Conservation (phyloP, 495 filamentous ascomycete genomes). For the Podospora australis region DNA sequence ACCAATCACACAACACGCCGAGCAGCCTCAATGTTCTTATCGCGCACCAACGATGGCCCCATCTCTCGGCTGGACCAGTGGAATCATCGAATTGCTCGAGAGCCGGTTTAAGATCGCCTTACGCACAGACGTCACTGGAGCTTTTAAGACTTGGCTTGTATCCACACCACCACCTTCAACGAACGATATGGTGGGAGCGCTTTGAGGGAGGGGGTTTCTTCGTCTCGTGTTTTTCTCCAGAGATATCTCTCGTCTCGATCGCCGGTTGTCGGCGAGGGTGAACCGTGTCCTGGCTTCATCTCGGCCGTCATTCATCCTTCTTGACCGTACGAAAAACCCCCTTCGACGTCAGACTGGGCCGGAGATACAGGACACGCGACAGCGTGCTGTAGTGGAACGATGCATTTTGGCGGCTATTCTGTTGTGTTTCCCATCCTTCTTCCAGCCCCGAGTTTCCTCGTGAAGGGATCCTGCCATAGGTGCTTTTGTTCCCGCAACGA, state of each 20-base stretch:
- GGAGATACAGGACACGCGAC: not conserved
- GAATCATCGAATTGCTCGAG: too few species aligned
- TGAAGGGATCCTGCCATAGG: not conserved
- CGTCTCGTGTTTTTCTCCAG: too few species aligned
- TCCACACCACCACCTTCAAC: not conserved
- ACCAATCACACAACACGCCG: conserved; percentile 29
- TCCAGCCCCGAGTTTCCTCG: not conserved
- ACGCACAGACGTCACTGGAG: conserved; percentile 10
- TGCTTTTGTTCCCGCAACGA: conserved; percentile 3
- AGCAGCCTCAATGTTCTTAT: conserved; percentile 26
- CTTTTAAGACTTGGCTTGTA: not conserved
- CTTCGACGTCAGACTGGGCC: too few species aligned
- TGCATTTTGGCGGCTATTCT: not conserved
- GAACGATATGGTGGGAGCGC: too few species aligned
- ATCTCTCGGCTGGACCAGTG: conserved; percentile 1
- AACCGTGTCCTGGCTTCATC: too few species aligned
- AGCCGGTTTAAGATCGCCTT: conserved; percentile 8
- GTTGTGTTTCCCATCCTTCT: not conserved
- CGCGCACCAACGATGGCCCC: conserved; percentile 20
- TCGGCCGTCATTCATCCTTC: too few species aligned
- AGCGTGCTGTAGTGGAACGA: not conserved
- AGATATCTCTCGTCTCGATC: too few species aligned
- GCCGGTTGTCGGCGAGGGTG: too few species aligned
- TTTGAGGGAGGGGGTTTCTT: too few species aligned
- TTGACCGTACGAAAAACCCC: too few species aligned